Percentiles rank a stretch among this genome's conserved stretches.
phyloP scores from a whole-genome alignment of 176 grass and related monocot species.

The Bothriochloa decipiens region DNA sequence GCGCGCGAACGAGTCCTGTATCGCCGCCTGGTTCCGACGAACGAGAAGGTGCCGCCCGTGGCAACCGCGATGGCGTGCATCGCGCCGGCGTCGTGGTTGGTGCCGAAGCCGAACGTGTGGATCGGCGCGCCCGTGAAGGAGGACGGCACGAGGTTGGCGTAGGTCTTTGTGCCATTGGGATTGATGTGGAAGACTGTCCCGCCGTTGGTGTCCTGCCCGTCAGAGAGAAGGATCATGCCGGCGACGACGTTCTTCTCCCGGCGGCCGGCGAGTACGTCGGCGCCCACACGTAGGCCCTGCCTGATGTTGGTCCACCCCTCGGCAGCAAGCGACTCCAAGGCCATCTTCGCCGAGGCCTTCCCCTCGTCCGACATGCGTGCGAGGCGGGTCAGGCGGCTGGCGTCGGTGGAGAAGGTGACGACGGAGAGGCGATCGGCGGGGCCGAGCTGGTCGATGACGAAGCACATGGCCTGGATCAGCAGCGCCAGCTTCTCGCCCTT shows the following conservation, averaged over 20 bases:
- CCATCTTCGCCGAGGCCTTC: constrained; percentile 5
- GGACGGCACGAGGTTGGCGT: not conserved
- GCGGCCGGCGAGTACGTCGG: not conserved
- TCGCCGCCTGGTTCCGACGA: constrained; percentile 44
- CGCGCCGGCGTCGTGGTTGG: constrained; percentile 19
- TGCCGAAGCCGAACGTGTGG: constrained; percentile 21
- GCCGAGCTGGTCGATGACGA: constrained; percentile 20
- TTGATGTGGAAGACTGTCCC: not conserved
- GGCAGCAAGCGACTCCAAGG: not conserved
- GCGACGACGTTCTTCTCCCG: constrained; percentile 2
- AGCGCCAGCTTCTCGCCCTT: not conserved
- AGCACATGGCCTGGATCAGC: not conserved
- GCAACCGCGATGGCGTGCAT: constrained; percentile 55
- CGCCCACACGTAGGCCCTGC: not conserved
- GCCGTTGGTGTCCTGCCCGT: not conserved
- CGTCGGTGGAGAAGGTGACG: not conserved
- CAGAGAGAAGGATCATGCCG: not conserved
- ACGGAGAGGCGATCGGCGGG: not conserved
- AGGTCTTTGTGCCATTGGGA: not conserved
- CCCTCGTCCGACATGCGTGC: not conserved
- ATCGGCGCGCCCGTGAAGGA: not conserved
- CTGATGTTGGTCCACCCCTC: not conserved
- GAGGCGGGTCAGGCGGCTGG: not conserved
- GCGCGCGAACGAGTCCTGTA: constrained; percentile 69
- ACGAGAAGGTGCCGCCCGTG: constrained; percentile 63